phyloP scores from a whole-genome alignment of 352 stramenopile genomes.

The Globisporangium viniferum region DNA sequence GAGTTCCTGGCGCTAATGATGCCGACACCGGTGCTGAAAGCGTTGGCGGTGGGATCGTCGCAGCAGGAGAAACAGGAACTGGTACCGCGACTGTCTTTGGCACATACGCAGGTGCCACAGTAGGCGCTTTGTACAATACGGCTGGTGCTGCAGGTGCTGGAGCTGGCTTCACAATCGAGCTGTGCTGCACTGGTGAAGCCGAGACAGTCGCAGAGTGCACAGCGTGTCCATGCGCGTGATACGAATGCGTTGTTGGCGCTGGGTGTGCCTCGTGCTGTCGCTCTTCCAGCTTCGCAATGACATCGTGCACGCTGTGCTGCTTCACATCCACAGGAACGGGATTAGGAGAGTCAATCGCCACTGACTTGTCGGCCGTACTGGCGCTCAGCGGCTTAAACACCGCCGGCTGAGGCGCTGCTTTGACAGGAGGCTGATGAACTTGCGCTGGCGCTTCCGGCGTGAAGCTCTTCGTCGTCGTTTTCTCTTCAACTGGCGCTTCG shows the following conservation, averaged over 20 bases:
- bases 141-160: neutral
- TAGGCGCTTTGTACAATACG: neutral
- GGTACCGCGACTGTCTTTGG: neutral
- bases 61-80: constrained; percentile 2
- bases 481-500: neutral
- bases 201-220: neutral
- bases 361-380: neutral
- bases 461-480: neutral
- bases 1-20: neutral
- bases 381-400: neutral
- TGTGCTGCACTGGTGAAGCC: neutral
- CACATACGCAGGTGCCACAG: neutral
- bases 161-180: neutral
- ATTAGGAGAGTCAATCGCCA: neutral
- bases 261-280: neutral
- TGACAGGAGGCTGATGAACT: neutral
- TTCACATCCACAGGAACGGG: constrained; percentile 1
- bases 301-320: neutral
- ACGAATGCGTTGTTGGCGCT: neutral
- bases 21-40: neutral
- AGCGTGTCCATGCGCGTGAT: neutral
- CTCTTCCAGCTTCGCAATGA: neutral
- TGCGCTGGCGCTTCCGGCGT: neutral
- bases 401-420: no score
- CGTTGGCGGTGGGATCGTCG: neutral